Evolutionary conservation across 805 yeast genomes (phyloP).

Genomic region (Priceomyces haplophilus): DNA sequence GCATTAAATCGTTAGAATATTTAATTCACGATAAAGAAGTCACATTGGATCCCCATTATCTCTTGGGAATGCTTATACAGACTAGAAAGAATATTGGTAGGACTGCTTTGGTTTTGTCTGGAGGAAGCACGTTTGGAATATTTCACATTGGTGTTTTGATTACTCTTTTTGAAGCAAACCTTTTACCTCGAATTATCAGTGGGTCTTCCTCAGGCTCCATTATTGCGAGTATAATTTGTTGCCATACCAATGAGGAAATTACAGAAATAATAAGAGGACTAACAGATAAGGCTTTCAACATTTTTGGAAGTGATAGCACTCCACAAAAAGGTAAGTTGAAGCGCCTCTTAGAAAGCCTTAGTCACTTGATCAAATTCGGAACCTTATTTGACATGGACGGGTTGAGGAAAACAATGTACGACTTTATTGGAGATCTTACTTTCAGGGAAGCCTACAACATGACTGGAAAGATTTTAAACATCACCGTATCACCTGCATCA

Average conservation of each 20-base stretch:
- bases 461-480: conserved; percentile 88
- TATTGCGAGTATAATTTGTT: conserved; percentile 83
- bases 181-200: conserved; percentile 82
- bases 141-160: conserved; percentile 90
- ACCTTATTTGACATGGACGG: conserved; percentile 82
- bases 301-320: conserved; percentile 53
- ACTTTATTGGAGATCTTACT: conserved; percentile 82
- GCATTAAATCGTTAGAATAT: conserved; percentile 47
- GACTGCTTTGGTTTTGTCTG: conserved; percentile 91
- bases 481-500: conserved; percentile 90
- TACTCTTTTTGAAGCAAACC: conserved; percentile 67
- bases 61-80: conserved; percentile 76
- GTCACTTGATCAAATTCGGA: conserved; percentile 73
- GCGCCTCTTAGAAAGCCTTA: conserved; percentile 38
- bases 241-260: conserved; percentile 72
- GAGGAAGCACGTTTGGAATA: conserved; percentile 93
- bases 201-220: conserved; percentile 98
- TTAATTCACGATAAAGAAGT: conserved; percentile 38
- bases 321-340: conserved; percentile 45
- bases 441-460: conserved; percentile 93
- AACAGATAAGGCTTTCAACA: conserved; percentile 52
- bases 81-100: conserved; percentile 90
- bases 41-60: conserved; percentile 60
- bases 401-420: conserved; percentile 68
- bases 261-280: conserved; percentile 56